Base-by-base conservation (phyloP, 306 rosid species). In the Rosa multiflora region DNA sequence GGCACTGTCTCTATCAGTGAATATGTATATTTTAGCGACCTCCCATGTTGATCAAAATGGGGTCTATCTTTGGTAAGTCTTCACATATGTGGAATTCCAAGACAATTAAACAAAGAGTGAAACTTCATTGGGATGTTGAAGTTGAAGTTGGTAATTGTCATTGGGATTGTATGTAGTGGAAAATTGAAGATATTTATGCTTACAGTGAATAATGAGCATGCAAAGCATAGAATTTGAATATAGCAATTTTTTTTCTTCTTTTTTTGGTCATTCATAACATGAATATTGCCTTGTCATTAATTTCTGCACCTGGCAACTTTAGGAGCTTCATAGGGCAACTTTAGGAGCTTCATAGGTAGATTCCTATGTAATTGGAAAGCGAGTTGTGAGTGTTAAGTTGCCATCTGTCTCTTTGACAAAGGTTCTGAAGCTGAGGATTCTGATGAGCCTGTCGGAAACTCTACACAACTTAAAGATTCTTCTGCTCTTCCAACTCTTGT, bases 21-120 rank as follows among this genome's bases (percentile, higher is more conserved):
- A 92, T 85, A 92, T 95, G 98, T 97, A 95, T 80, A 80, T 88
- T 69, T 84, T 92, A 82, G 97, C 98, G 32, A 95, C 99, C 69
- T 83, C 96, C 32, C 99, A 95, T 79, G 94, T 91, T 79, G 97
- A 95, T 82, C 92, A 95, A 82, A 92, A 92, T 84, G 99, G 97
- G 44, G 91, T 92, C 56, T 90, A 88, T 82, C 86, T 95, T 13
- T 95, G 99, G 99, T 92, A 81, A 87, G 98, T 79, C 74, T 87
- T 77, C 73, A 61, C 32, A 32, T 18, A 9, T 62, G 37, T 44
- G 46, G 78, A 46, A 39, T 61, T 43, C 21, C 1, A 10, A 39
- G 35, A 10, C 23, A 21, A 17, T 63, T 46, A 62, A 68, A 42
- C 5, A 68, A 0, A 6, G 6, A 18, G 23, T 43, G 70, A 46